Base-by-base conservation (phyloP, 2,329 filamentous ascomycete species). In the Pseudogymnoascus sp. region DNA sequence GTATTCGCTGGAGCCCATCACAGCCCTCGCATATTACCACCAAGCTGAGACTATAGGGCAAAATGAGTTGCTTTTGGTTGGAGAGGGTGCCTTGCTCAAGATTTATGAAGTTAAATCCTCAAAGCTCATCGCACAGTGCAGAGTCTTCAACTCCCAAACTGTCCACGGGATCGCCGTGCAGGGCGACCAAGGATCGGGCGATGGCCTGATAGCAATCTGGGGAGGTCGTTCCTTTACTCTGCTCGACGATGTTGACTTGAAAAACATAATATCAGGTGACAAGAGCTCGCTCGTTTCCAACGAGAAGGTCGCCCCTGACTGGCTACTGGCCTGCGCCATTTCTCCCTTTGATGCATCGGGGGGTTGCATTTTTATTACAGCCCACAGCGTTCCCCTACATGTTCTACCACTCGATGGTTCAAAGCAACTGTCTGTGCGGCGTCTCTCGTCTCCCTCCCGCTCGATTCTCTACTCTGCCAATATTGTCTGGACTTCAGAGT, bases 391-490 rank as follows among this genome's bases (percentile, higher is more conserved):
- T 60, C 79, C 96, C 4, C 74, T 90, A 5, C 79, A 79, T 31
- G 73, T 89, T 18, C 74, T 14, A 63, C 66, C 2, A 23, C 42
- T 9, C 63, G 63, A 7, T 59, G 67, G 3, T 14, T 42, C 23
- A 43, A 68, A 69, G 61, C 69, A 66, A 8, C 65, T 77, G 1
- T 76, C 87, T 12, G 80, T 80, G 4, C 77, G 78, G 37, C 75
- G 63, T 1, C 71, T 85, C 1, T 78, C 81, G 11, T 85, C 86
- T 5, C 87, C 87, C 14, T 89, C 93, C 6, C 84, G 90, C 46
- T 93, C 92, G 1, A 92, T 96, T 62, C 81, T 99, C 6, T 99
- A 96, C 75, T 90, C 91, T 14, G 93, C 92, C 4, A 85, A 90
- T 70, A 75, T 96, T 16, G 76, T 81, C 40, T 90, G 88, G 82